Percentiles rank a stretch among this genome's conserved stretches.
Evolutionary conservation across 2,329 filamentous ascomycete species (phyloP).

Genomic region (Keithomyces neogunnii): DNA sequence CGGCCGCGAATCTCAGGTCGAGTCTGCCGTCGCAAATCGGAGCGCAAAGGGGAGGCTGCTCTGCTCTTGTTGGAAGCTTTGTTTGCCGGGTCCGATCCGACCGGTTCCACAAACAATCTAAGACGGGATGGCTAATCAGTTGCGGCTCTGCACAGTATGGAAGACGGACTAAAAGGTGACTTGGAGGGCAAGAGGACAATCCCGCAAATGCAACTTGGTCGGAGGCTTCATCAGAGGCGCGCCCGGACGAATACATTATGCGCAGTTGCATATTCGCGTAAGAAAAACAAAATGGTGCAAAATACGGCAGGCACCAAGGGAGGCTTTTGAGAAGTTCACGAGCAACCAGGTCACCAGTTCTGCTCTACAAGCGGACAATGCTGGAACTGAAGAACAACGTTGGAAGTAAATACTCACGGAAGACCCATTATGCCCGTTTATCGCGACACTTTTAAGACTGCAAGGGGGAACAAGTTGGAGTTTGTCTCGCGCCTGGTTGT

Average conservation of each 20-base stretch:
- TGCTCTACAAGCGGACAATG: background rate
- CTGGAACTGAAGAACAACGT: background rate
- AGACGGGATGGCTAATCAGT: slow-evolving; percentile 11
- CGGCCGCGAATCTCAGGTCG: slow-evolving; percentile 24
- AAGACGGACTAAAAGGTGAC: background rate
- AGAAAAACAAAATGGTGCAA: too few species aligned
- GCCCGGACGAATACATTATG: background rate
- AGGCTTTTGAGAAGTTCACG: background rate
- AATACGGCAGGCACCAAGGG: too few species aligned
- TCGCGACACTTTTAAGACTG: background rate
- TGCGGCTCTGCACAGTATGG: background rate
- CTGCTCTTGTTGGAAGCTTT: slow-evolving; percentile 24
- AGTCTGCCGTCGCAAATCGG: slow-evolving; percentile 30
- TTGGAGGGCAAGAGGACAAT: slow-evolving; percentile 2
- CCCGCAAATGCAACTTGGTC: slow-evolving; percentile 8
- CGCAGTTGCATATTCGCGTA: too few species aligned
- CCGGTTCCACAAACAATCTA: slow-evolving; percentile 38
- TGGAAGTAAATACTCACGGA: slow-evolving; percentile 31
- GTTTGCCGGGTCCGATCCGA: slow-evolving; percentile 32
- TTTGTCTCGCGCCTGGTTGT: too few species aligned
- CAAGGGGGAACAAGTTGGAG: too few species aligned
- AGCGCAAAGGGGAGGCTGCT: slow-evolving; percentile 24
- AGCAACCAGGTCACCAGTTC: background rate
- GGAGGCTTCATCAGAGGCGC: background rate
- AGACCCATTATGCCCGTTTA: slow-evolving; percentile 31